These are phyloP conservation scores for Pseudozyma tsukubaensis DNA, from an alignment of 1,284 basidiomycete species.

Conservation along the genomic window DNA sequence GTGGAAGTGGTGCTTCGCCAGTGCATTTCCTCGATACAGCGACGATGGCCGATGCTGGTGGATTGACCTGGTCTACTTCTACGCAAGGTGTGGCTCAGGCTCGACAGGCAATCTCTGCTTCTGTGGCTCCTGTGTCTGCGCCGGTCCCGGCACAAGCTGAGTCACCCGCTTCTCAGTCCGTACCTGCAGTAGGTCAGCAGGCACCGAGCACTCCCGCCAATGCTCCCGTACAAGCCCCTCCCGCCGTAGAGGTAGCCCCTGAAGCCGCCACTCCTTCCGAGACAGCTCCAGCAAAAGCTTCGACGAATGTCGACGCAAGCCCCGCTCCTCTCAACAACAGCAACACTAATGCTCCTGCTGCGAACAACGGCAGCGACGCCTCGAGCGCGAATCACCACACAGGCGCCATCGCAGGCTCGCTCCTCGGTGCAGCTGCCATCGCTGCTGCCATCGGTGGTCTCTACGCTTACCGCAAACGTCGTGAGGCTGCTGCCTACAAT, in stretches of 20 bases:
- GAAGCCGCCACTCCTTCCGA: conserved; percentile 31
- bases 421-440: conserved; percentile 63
- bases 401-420: conserved; percentile 59
- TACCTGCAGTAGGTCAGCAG: conserved; percentile 2
- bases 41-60: conserved; percentile 26
- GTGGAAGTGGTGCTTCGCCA: neutral
- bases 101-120: conserved; percentile 26
- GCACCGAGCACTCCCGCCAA: neutral
- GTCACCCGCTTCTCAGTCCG: neutral
- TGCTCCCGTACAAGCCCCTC: neutral
- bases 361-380: neutral
- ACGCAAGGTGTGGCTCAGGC: conserved; percentile 17
- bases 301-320: neutral
- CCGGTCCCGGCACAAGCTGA: conserved; percentile 1
- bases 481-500: conserved; percentile 46
- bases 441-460: conserved; percentile 61
- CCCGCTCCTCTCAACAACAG: neutral
- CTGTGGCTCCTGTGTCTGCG: conserved; percentile 6
- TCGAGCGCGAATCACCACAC: conserved; percentile 24
- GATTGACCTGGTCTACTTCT: conserved; percentile 40
- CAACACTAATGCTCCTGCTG: conserved; percentile 1
- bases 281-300: conserved; percentile 2
- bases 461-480: conserved; percentile 63
- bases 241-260: conserved; percentile 6
- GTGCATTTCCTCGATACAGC: conserved; percentile 32